These are phyloP conservation scores for Pontederia paniculata DNA, from an alignment of 176 grass and related monocot species.

Conservation along the genomic window DNA sequence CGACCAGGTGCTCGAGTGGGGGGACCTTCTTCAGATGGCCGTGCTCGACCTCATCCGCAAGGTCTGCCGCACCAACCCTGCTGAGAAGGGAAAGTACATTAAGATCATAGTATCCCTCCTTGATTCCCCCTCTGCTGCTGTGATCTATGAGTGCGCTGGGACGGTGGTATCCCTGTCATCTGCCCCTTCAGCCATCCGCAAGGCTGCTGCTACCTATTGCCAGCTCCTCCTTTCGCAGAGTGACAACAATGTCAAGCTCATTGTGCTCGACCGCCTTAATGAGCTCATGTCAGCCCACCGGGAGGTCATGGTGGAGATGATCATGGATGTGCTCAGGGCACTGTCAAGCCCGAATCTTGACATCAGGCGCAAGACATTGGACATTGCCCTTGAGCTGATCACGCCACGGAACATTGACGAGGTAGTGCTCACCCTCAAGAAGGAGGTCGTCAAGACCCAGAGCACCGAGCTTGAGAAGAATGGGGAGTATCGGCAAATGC, in stretches of 20 bases:
- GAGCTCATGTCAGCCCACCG: conserved; percentile 2
- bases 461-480: conserved; percentile 6
- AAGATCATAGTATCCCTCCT: conserved; percentile 5
- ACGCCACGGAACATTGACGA: conserved; percentile 4
- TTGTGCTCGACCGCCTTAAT: conserved; percentile 5
- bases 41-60: conserved; percentile 9
- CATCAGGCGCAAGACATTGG: conserved; percentile 12
- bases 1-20: conserved; percentile 1
- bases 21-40: conserved; percentile 9
- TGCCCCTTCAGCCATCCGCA: conserved; percentile 1
- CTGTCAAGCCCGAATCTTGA: conserved; percentile 12
- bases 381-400: conserved; percentile 6
- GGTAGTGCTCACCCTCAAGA: conserved; percentile 10
- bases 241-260: conserved; percentile 12
- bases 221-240: conserved; percentile 5
- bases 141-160: conserved; percentile 7
- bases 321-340: conserved; percentile 8
- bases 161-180: conserved; percentile 5
- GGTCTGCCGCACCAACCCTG: conserved; percentile 4
- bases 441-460: conserved; percentile 6
- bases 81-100: conserved; percentile 7
- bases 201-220: neutral
- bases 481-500: conserved; percentile 6
- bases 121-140: neutral
- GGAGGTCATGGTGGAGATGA: conserved; percentile 10